Percentiles rank a stretch among this genome's conserved stretches.
phyloP scores from a whole-genome alignment of 305 asterid species.

The Fraxinus sp. region DNA sequence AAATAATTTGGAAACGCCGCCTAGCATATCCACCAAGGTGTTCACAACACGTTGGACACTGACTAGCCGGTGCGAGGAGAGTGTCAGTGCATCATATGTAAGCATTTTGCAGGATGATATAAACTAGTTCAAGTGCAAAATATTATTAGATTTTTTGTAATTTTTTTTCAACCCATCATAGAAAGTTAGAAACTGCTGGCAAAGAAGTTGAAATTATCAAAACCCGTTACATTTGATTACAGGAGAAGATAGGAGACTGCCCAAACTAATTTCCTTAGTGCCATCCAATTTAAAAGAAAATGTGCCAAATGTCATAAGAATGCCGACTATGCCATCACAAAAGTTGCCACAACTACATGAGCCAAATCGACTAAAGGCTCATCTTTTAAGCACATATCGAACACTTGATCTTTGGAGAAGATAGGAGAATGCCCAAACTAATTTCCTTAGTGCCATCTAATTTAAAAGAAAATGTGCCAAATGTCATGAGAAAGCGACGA shows the following conservation, averaged over 20 bases:
- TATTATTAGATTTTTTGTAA: too few relatives aligned
- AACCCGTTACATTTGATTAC: not conserved
- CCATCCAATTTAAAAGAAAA: too few relatives aligned
- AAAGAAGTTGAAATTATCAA: not conserved
- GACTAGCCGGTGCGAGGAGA: not conserved
- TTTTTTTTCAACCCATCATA: not conserved
- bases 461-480: not conserved
- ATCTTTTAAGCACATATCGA: too few relatives aligned
- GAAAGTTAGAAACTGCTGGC: not conserved
- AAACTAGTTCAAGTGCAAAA: not conserved
- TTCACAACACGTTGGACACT: not conserved
- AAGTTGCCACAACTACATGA: too few relatives aligned
- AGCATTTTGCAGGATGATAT: not conserved
- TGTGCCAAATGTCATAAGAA: too few relatives aligned
- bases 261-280: too few relatives aligned
- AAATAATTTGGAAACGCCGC: not conserved
- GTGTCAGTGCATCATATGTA: not conserved
- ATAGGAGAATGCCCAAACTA: not conserved
- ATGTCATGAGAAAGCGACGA: not conserved
- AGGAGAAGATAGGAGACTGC: too few relatives aligned
- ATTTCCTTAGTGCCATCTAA: not conserved
- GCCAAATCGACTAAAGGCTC: too few relatives aligned
- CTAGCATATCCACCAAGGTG: not conserved
- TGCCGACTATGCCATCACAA: too few relatives aligned
- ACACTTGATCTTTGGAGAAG: not conserved